Percentiles rank a stretch among this genome's conserved stretches.
Conservation (phyloP, 345 rosid species). For the Rhodamnia rubescens region DNA sequence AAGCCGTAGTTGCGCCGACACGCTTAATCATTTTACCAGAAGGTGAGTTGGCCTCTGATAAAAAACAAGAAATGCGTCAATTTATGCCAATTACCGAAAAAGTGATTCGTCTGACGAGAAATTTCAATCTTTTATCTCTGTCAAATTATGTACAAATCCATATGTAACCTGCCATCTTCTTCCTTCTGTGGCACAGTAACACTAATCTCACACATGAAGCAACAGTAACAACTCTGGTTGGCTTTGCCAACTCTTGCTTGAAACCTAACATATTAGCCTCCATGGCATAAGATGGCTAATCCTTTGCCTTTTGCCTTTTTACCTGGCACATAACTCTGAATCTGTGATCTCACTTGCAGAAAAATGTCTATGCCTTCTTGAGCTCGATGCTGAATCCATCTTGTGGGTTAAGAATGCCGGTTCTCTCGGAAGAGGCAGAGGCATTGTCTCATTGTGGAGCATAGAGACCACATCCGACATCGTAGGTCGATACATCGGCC, state of each 20-base stretch:
- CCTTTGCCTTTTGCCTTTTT: not conserved
- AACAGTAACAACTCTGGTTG: not conserved
- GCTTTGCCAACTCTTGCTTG: not conserved
- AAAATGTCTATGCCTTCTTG: not conserved
- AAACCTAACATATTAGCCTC: not conserved
- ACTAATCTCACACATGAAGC: not conserved
- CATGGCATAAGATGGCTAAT: not conserved
- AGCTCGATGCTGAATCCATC: not conserved
- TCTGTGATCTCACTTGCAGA: not conserved
- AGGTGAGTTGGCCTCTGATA: not conserved
- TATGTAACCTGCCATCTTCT: not conserved
- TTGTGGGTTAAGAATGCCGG: not conserved
- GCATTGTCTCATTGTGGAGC: not conserved
- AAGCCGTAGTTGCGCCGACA: not conserved
- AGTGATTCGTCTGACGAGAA: not conserved
- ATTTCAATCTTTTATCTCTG: not conserved
- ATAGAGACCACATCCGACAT: constrained; percentile 6
- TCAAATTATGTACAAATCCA: not conserved
- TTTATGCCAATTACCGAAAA: not conserved
- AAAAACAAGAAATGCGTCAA: not conserved
- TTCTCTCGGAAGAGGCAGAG: constrained; percentile 1
- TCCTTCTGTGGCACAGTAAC: not conserved
- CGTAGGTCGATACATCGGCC: constrained; percentile 1
- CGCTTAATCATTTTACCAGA: not conserved
- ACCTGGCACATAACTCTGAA: not conserved